Evolutionary conservation across 257 asterid species (phyloP).

Genomic region (Solanum paucissectum): DNA sequence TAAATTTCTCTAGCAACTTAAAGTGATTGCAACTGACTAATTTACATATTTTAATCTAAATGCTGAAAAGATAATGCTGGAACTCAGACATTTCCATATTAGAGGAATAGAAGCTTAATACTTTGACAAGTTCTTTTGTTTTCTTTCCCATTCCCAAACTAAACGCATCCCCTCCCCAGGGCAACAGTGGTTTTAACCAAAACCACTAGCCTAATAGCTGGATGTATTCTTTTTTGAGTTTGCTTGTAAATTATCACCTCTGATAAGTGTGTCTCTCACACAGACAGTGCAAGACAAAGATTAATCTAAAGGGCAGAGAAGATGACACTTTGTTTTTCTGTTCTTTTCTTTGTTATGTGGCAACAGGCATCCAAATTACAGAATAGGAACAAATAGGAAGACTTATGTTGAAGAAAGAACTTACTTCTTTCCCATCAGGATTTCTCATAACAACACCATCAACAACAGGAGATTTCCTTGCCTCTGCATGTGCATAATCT

Average conservation of each 20-base stretch:
- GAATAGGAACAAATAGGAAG: neutral
- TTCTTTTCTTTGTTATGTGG: neutral
- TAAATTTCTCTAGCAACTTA: neutral
- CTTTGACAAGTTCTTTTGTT: neutral
- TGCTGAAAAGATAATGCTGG: neutral
- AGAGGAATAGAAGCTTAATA: neutral
- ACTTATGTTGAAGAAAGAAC: slow-evolving; percentile 7
- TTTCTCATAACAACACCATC: slow-evolving; percentile 99
- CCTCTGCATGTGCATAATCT: slow-evolving; percentile 99
- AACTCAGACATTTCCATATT: neutral
- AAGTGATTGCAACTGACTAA: neutral
- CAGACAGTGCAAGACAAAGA: neutral
- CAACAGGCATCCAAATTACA: neutral
- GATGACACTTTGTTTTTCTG: neutral
- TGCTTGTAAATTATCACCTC: neutral
- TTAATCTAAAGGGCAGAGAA: neutral
- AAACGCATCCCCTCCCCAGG: neutral
- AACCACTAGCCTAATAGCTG: neutral
- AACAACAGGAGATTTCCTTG: slow-evolving; percentile 98
- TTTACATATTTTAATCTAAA: neutral
- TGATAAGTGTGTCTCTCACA: neutral
- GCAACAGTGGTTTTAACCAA: neutral
- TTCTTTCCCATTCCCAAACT: neutral
- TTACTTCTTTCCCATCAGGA: slow-evolving; percentile 96
- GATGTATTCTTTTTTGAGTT: neutral